Conservation (phyloP, 2,329 filamentous ascomycete genomes). For the Botrytis pseudocinerea region DNA sequence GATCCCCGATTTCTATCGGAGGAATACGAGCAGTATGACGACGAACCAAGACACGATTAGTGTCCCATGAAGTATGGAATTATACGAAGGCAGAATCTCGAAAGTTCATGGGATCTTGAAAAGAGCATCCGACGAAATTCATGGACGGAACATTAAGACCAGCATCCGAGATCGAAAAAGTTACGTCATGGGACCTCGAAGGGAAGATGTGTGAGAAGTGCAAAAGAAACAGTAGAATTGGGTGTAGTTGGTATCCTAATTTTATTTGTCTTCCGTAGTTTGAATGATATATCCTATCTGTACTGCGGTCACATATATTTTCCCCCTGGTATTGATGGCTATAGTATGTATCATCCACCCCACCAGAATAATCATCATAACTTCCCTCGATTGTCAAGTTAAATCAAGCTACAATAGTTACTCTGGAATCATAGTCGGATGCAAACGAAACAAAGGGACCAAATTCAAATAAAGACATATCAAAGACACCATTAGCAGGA, state of each 20-base stretch:
- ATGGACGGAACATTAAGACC: neutral
- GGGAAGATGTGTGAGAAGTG: neutral
- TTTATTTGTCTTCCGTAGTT: neutral
- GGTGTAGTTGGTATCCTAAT: neutral
- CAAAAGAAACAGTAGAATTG: neutral
- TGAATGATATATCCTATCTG: neutral
- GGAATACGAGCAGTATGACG: neutral
- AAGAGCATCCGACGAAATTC: neutral
- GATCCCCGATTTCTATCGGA: neutral
- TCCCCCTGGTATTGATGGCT: neutral
- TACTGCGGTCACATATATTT: rapidly evolving
- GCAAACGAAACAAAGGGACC: neutral
- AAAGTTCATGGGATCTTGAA: neutral
- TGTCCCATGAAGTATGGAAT: neutral
- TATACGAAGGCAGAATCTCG: neutral
- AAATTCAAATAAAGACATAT: neutral
- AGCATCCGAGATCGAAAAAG: neutral
- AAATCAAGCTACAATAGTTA: neutral
- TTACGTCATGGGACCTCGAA: neutral
- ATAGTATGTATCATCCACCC: neutral
- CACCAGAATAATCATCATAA: neutral
- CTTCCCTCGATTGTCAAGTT: neutral
- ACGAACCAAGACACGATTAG: neutral
- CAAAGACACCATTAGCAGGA: neutral
- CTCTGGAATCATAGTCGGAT: no score